phyloP scores from a whole-genome alignment of 2,329 filamentous ascomycete species.

The Neopestalotiopsis clavispora region DNA sequence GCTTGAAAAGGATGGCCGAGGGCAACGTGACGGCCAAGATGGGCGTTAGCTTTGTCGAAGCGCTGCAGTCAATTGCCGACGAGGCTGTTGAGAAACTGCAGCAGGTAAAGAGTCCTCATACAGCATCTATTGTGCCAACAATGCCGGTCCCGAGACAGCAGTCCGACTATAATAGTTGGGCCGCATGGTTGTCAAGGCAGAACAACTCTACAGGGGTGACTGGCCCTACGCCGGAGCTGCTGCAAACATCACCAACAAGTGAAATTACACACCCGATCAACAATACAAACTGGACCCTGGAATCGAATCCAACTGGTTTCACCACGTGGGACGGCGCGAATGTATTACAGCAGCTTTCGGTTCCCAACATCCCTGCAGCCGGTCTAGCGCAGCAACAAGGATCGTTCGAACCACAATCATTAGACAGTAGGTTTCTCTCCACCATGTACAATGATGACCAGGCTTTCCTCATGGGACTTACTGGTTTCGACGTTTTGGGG shows the following conservation, averaged over 20 bases:
- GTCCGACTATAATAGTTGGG: slow-evolving; percentile 18
- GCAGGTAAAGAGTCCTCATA: not conserved
- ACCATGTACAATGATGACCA: slow-evolving; percentile 29
- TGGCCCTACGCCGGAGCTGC: not conserved
- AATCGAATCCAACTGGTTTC: not conserved
- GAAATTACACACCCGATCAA: not conserved
- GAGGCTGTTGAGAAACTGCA: slow-evolving; percentile 27
- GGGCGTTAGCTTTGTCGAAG: slow-evolving; percentile 33
- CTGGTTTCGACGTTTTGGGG: slow-evolving; percentile 32
- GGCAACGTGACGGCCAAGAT: slow-evolving; percentile 36
- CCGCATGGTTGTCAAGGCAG: slow-evolving; percentile 11
- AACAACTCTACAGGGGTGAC: not conserved
- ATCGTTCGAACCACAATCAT: not conserved
- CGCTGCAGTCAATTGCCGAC: slow-evolving; percentile 31
- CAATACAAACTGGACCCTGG: not conserved
- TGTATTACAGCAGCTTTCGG: slow-evolving; percentile 17
- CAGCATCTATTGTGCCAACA: slow-evolving; percentile 4
- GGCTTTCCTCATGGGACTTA: slow-evolving; percentile 33
- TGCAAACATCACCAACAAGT: not conserved
- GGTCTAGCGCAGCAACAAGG: not conserved
- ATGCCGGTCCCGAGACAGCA: slow-evolving; percentile 15
- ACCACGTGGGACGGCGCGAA: slow-evolving; percentile 17
- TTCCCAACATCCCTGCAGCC: not conserved
- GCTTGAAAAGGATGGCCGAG: slow-evolving; percentile 38
- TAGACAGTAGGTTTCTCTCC: slow-evolving; percentile 17